phyloP scores from a whole-genome alignment of 2,329 filamentous ascomycete genomes.

The Gnomoniopsis sp. region DNA sequence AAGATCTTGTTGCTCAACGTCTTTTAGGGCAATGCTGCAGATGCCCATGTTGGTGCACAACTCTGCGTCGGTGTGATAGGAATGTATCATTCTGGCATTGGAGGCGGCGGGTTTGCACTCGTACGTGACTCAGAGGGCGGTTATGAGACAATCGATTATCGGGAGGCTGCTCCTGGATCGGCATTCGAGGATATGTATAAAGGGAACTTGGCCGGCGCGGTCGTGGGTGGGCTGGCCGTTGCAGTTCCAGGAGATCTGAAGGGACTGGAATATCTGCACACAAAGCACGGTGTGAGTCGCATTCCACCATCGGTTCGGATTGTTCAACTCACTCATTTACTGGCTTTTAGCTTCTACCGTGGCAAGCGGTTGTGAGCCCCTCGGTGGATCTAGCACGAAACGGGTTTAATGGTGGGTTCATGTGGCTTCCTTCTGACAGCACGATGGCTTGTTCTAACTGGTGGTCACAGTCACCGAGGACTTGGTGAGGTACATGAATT shows the following conservation, averaged over 20 bases:
- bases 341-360: slow-evolving; percentile 49
- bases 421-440: not conserved
- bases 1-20: not conserved
- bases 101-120: slow-evolving; percentile 87
- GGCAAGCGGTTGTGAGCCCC: slow-evolving; percentile 69
- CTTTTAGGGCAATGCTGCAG: slow-evolving; percentile 66
- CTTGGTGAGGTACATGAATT: slow-evolving; percentile 68
- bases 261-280: slow-evolving; percentile 76
- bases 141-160: slow-evolving; percentile 86
- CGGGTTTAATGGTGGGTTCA: slow-evolving; percentile 56
- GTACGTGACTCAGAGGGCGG: slow-evolving; percentile 68
- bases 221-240: slow-evolving; percentile 69
- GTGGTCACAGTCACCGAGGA: slow-evolving; percentile 61
- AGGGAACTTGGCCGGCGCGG: slow-evolving; percentile 62
- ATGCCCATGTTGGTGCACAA: slow-evolving; percentile 70
- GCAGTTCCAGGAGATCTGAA: slow-evolving; percentile 72
- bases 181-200: slow-evolving; percentile 83
- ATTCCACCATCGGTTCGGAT: not conserved
- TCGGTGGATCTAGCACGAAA: slow-evolving; percentile 70
- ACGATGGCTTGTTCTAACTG: slow-evolving; percentile 18
- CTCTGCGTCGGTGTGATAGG: slow-evolving; percentile 73
- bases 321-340: not conserved
- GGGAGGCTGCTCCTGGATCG: slow-evolving; percentile 81
- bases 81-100: slow-evolving; percentile 80
- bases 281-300: slow-evolving; percentile 58